Evolutionary conservation across 139 green algal species (phyloP), one percentile per base, ranked within the genome.

Genomic region (Coelastrella sp.): DNA sequence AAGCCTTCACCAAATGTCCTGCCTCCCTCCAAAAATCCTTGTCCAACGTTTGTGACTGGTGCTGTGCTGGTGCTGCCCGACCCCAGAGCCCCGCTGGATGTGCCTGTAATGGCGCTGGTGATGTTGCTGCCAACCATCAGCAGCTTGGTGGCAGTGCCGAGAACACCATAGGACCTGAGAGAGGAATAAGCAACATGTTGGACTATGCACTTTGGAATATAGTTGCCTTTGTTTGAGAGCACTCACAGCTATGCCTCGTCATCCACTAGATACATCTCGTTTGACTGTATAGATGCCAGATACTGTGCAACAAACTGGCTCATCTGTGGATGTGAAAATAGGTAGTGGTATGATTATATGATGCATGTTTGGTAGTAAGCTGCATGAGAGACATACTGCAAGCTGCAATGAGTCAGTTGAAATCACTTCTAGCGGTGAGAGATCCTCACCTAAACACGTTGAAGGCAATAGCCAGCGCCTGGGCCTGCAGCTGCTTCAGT

Each of bases 1-100:
- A 99, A 56, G 58, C 93, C 92, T 78, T 95, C 93, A 58, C 94
- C 96, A 3, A 99, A 91, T 4, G 96, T 95, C 3, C 93, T 91
- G 32, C 92, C 94, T 6, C 97, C 97, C 92, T 98, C 95, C 47
- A 96, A 47, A 80, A 99, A 78, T 13, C 97, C 97, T 23, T 96
- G 94, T 7, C 94, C 92, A 54, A 98, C 57, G 83, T 89, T 89
- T 59, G 19, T 47, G 65, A 94, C 86, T 47, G 85, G 76, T 14
- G 75, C 68, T 13, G 64, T 71, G 5, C 75, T 80, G 47, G 23
- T 11, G 66, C 76, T 79, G 17, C 80, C 58, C 0, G 23, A 71
- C 14, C 75, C 83, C 7, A 65, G 32, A 5, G 77, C 80, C 13
- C 83, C 54, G 16, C 17, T 68, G 8, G 71, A 66, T 16, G 80